Evolutionary conservation across 2,329 filamentous ascomycete species (phyloP).

Genomic region (Eutypa lata): DNA sequence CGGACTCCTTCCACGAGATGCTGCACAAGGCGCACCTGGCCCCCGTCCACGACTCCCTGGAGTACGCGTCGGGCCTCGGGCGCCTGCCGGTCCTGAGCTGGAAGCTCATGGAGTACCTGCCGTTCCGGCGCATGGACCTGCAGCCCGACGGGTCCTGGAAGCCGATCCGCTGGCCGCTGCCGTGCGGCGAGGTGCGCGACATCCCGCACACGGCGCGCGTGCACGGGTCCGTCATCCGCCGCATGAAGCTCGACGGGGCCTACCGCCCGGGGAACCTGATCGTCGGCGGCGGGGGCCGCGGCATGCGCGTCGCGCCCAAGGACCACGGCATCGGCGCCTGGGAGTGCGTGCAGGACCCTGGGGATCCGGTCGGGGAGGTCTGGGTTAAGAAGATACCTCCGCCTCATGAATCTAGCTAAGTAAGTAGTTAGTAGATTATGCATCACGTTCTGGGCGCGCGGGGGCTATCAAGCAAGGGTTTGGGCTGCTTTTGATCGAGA

Average conservation of each 20-base stretch:
- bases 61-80: constrained; percentile 59
- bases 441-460: no score
- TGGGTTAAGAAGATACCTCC: constrained; percentile 51
- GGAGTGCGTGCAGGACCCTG: constrained; percentile 61
- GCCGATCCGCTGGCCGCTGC: constrained; percentile 76
- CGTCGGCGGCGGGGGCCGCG: constrained; percentile 73
- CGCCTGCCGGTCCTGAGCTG: constrained; percentile 59
- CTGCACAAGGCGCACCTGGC: constrained; percentile 55
- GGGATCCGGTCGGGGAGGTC: constrained; percentile 67
- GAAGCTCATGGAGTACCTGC: constrained; percentile 76
- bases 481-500: no score
- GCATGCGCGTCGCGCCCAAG: constrained; percentile 57
- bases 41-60: constrained; percentile 67
- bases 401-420: no score
- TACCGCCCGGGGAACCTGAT: constrained; percentile 81
- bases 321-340: constrained; percentile 69
- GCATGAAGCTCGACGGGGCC: constrained; percentile 59
- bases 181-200: constrained; percentile 73
- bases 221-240: constrained; percentile 70
- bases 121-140: constrained; percentile 78
- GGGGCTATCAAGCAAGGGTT: no score
- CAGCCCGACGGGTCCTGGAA: constrained; percentile 71
- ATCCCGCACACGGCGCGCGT: constrained; percentile 68
- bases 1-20: constrained; percentile 49
- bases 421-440: no score